phyloP scores from a whole-genome alignment of 768 basidiomycete genomes.

The Suillus tomentosus region DNA sequence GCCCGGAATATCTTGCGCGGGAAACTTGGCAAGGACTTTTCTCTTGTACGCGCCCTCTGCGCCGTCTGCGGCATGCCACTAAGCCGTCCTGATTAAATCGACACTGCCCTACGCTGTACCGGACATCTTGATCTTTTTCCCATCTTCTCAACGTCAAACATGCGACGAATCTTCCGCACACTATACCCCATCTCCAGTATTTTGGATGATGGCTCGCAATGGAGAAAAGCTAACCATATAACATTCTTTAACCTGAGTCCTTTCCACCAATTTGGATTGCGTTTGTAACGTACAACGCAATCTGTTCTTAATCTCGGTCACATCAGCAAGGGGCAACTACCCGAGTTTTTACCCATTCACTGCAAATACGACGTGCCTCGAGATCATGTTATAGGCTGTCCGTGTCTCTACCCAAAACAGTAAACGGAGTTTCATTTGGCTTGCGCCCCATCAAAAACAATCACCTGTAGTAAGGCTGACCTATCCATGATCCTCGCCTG shows the following conservation, averaged over 20 bases:
- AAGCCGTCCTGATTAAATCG: too few species aligned
- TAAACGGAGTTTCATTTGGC: constrained; percentile 2
- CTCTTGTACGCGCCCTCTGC: too few species aligned
- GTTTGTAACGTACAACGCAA: not conserved
- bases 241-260: not conserved
- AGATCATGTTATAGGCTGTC: not conserved
- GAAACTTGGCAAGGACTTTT: too few species aligned
- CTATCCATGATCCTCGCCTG: not conserved
- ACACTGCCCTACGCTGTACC: too few species aligned
- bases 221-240: not conserved
- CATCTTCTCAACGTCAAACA: constrained; percentile 42
- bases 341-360: not conserved
- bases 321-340: not conserved
- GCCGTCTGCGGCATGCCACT: too few species aligned
- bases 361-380: not conserved
- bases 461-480: too few species aligned
- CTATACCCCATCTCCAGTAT: constrained; percentile 34
- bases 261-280: not conserved
- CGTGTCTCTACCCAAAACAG: constrained; percentile 1
- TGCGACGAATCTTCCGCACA: constrained; percentile 33
- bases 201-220: not conserved
- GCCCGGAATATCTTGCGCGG: too few species aligned
- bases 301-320: not conserved
- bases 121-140: constrained; percentile 24
- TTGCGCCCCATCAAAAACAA: constrained; percentile 4